Conservation (phyloP, 164 flowering plant genomes). For the Cinnamomum micranthum region DNA sequence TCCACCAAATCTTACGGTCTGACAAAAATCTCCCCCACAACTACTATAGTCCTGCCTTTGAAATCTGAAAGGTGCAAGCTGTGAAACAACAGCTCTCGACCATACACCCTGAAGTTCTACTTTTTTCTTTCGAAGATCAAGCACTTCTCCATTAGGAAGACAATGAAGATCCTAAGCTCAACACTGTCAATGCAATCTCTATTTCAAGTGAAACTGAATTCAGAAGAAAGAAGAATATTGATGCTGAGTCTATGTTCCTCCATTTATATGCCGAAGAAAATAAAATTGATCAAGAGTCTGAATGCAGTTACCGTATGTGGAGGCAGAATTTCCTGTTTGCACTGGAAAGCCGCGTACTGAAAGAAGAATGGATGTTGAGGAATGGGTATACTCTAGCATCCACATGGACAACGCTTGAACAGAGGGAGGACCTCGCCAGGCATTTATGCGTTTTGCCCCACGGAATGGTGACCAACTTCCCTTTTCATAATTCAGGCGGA, state of each 20-base stretch:
- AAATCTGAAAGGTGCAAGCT: conserved; percentile 49
- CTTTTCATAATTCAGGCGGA: conserved; percentile 27
- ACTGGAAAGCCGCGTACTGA: conserved; percentile 34
- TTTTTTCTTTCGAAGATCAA: conserved; percentile 66
- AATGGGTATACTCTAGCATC: conserved; percentile 55
- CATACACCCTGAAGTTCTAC: conserved; percentile 58
- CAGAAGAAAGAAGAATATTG: conserved; percentile 42
- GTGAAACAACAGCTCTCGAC: conserved; percentile 58
- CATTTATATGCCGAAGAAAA: conserved; percentile 45
- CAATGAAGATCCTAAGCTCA: conserved; percentile 32
- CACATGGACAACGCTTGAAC: conserved; percentile 34
- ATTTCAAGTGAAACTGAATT: conserved; percentile 50
- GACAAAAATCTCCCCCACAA: conserved; percentile 41
- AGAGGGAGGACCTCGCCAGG: conserved; percentile 45
- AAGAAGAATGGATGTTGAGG: conserved; percentile 42
- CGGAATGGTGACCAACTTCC: conserved; percentile 64
- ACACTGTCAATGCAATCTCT: conserved; percentile 44
- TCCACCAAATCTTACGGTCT: conserved; percentile 36
- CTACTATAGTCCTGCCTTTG: conserved; percentile 49
- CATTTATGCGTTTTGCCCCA: conserved; percentile 58
- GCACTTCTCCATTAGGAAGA: conserved; percentile 48
- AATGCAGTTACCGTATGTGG: conserved; percentile 62
- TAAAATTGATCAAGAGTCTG: conserved; percentile 10
- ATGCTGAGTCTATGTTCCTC: conserved; percentile 58
- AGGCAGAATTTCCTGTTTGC: conserved; percentile 55